Evolutionary conservation across 2,329 filamentous ascomycete genomes (phyloP), one percentile per base, ranked within the genome.

Genomic region (Scedosporium boydii): DNA sequence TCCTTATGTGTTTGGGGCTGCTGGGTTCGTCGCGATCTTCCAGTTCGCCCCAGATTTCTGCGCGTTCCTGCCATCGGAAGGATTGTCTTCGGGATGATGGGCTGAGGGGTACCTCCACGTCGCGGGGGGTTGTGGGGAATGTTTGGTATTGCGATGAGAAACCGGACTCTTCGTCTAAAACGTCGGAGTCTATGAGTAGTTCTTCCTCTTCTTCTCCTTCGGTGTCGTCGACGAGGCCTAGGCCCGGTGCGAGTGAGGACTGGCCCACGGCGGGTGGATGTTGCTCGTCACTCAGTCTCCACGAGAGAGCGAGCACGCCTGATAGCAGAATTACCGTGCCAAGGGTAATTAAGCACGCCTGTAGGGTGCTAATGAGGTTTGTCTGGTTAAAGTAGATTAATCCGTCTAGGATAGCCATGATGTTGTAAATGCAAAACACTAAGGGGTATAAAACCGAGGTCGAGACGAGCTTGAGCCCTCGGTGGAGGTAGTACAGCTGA

Each of bases 361-460:
- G 87, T 2, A 95, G 76, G 0, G 86, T 81, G 16, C 87, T 86
- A 65, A 99, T 85, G 62, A 90, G 82, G 66, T 91, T 88, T 61
- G 88, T 89, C 75, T 99, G 95, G 69, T 89, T 84, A 77, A 98
- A 99, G 76, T 98, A 99, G 69, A 99, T 96, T 68, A 99, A 82
- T 38, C 95, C 95, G 75, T 99, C 95, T 9, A 98, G 80, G 68
- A 99, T 99, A 67, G 95, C 95, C 70, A 98, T 93, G 70, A 99
- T 96, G 80, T 99, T 99, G 82, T 98, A 99, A 66, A 98, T 86
- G 81, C 95, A 99, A 76, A 99, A 99, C 46, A 98, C 93, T 68
- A 98, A 87, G 4, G 95, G 95, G 75, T 99, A 99, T 67, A 99
- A 82, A 65, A 98, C 89, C 69, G 91, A 96, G 23, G 95, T 98